Evolutionary conservation across 805 yeast species (phyloP), one percentile per base, ranked within the genome.

Genomic region (Cyberlindnera americana): DNA sequence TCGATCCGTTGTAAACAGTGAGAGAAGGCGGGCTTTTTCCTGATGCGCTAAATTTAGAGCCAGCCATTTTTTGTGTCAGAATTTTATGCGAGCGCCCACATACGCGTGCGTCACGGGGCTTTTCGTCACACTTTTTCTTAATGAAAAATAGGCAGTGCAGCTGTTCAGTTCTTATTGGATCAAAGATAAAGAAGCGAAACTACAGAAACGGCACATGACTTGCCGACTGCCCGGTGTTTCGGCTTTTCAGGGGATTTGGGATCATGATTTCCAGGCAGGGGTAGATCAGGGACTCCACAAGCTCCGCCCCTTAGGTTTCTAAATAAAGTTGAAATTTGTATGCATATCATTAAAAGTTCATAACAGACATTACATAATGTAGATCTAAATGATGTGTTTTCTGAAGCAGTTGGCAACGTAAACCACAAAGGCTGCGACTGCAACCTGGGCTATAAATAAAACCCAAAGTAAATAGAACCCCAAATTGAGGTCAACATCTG

Each of bases 391-490:
- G n/a, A n/a, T n/a, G n/a, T n/a, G n/a, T 31, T 45, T 51, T 30
- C 58, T 42, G 24, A 44, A 48, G n/a, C 38, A 32, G 28, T 55
- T 50, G 2, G 57, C 53, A 24, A 54, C 29, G 29, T 33, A 46
- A 7, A 57, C 41, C 4, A 48, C 40, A 5, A 45, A 15, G 1
- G 26, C 25, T 9, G 40, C n/a, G 6, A 28, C 39, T 2, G 29
- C 9, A 5, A 36, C 2, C 27, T 54, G 54, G 1, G 38, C 8
- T 8, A 33, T 26, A n/a, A 54, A 48, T 5, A 51, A 41, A 2
- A 36, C 21, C 54, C 57, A 52, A 18, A 51, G 47, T 9, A 55
- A 24, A 1, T 23, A 12, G 26, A 46, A 54, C 2, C 61, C 61
- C 2, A 19, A 12, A 8, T 48, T 54, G 19, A 41, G 31, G 10